phyloP scores from a whole-genome alignment of 306 rosid genomes.

The Benincasa hispida region DNA sequence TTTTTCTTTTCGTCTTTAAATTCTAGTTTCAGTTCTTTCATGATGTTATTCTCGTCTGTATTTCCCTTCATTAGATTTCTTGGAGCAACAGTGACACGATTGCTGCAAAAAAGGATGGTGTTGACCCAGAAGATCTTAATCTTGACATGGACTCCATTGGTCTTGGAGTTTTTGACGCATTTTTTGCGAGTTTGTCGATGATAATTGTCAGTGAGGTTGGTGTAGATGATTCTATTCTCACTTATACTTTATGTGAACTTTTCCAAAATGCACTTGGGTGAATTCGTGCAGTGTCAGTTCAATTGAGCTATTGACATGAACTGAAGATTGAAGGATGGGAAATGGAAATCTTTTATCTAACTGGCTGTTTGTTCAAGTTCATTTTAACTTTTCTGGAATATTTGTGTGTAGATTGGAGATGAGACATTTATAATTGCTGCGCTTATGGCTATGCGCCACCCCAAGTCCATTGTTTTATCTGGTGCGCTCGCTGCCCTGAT shows the following conservation, averaged over 20 bases:
- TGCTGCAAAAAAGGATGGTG: constrained; percentile 17
- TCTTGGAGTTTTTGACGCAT: constrained; percentile 79
- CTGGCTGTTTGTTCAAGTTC: background rate
- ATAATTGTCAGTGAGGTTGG: constrained; percentile 91
- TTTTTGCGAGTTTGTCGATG: constrained; percentile 83
- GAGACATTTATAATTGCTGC: constrained; percentile 99
- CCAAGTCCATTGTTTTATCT: constrained; percentile 85
- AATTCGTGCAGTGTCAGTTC: background rate
- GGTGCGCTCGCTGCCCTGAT: constrained; percentile 86
- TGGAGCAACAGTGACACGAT: constrained; percentile 27
- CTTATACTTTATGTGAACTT: background rate
- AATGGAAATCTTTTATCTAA: background rate
- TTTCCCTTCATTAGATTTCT: constrained; percentile 26
- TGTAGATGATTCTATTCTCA: background rate
- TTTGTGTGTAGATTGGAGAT: constrained; percentile 75
- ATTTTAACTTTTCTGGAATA: constrained; percentile 6
- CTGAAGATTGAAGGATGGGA: background rate
- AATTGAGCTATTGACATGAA: background rate
- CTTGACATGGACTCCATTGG: constrained; percentile 55
- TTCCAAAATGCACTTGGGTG: background rate
- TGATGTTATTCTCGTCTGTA: background rate
- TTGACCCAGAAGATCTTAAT: constrained; percentile 18
- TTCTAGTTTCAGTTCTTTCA: background rate
- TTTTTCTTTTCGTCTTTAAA: background rate
- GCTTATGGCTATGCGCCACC: constrained; percentile 99